Percentiles rank a stretch among this genome's conserved stretches.
Conservation (phyloP, 257 asterid species). For the Asclepias syriaca region DNA sequence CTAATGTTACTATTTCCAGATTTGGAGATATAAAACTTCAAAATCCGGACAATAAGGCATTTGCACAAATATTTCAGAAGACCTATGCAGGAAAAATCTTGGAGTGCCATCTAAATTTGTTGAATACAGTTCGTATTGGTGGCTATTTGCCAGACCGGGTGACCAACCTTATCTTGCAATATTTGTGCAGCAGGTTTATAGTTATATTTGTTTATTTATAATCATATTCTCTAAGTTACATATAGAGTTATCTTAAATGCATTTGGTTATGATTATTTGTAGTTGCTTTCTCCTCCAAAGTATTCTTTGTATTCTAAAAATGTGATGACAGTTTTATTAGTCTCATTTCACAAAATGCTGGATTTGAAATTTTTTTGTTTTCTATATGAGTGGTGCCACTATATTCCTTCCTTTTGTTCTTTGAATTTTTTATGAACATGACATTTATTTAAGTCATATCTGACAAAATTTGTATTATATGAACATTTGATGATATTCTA, state of each 20-base stretch:
- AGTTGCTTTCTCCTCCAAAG: neutral
- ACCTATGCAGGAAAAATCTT: constrained; percentile 87
- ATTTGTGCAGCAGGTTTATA: constrained; percentile 80
- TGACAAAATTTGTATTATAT: neutral
- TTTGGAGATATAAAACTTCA: constrained; percentile 94
- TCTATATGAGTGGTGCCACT: too few species aligned
- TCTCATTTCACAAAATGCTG: neutral
- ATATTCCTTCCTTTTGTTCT: too few species aligned
- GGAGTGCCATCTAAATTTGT: constrained; percentile 87
- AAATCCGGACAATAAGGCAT: constrained; percentile 86
- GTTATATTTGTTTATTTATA: neutral
- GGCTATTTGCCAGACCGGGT: constrained; percentile 97
- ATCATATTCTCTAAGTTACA: neutral
- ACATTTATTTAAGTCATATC: neutral
- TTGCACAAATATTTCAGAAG: constrained; percentile 98
- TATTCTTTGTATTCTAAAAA: neutral
- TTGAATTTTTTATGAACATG: neutral
- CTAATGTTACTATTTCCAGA: constrained; percentile 32
- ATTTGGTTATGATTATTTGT: neutral
- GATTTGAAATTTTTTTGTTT: neutral
- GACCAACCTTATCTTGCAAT: constrained; percentile 88
- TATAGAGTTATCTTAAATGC: neutral
- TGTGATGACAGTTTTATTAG: too few species aligned
- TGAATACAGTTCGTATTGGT: constrained; percentile 80
- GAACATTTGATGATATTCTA: neutral